Evolutionary conservation across 352 stramenopile genomes (phyloP).

Genomic region (Pythium volutum): DNA sequence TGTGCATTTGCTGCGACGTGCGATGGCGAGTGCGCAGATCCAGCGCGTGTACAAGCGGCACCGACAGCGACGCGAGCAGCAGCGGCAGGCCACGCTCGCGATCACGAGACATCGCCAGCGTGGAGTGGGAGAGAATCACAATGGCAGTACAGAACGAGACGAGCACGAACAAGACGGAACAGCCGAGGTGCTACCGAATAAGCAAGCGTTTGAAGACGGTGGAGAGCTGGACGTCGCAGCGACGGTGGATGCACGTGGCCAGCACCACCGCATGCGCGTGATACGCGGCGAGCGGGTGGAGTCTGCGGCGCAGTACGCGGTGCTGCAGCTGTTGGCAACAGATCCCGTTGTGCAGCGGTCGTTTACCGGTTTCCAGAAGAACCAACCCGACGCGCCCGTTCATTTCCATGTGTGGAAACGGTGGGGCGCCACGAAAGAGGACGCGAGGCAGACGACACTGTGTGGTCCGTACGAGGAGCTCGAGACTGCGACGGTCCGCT

Average conservation of each 20-base stretch:
- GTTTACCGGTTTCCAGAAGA: neutral
- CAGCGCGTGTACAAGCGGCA: constrained; percentile 27
- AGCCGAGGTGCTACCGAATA: neutral
- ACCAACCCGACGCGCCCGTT: neutral
- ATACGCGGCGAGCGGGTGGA: neutral
- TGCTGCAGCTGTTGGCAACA: constrained; percentile 8
- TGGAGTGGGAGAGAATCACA: neutral
- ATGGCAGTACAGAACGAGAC: neutral
- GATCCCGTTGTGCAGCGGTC: neutral
- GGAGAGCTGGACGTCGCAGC: neutral
- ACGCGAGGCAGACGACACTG: neutral
- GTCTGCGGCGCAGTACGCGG: neutral
- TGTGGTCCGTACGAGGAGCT: constrained; percentile 6
- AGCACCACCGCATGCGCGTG: neutral
- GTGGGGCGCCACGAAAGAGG: neutral
- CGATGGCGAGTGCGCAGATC: constrained; percentile 29
- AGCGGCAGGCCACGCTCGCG: neutral
- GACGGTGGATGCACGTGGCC: neutral
- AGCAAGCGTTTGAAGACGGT: neutral
- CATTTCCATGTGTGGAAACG: constrained; percentile 15
- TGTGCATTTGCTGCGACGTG: constrained; percentile 29
- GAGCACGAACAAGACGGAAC: neutral
- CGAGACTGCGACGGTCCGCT: constrained; percentile 1
- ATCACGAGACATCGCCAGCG: neutral
- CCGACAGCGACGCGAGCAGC: neutral